These are phyloP conservation scores for Apiotrichum montevideense DNA, from an alignment of 1,284 basidiomycete species.

Conservation along the genomic window DNA sequence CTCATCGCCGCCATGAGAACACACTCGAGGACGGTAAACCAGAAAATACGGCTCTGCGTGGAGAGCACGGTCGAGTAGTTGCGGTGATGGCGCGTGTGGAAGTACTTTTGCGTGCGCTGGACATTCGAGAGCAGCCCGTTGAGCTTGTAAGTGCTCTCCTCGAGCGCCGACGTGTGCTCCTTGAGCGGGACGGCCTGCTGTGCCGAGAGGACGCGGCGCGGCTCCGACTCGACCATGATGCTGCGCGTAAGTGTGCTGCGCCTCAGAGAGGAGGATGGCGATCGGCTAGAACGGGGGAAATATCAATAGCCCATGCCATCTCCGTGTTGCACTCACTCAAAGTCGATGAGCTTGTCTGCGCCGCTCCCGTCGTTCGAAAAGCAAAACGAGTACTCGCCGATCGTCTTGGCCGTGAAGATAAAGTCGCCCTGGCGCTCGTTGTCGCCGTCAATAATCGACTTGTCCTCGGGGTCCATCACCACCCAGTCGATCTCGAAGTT, in stretches of 20 bases:
- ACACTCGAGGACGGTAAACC: conserved; percentile 78
- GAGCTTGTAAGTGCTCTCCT: conserved; percentile 87
- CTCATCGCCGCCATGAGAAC: conserved; percentile 74
- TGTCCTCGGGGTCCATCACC: conserved; percentile 82
- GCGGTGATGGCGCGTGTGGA: conserved; percentile 41
- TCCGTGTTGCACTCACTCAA: conserved; percentile 54
- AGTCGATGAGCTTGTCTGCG: conserved; percentile 87
- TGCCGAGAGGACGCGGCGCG: conserved; percentile 70
- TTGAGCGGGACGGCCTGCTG: conserved; percentile 58
- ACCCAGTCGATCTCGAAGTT: conserved; percentile 95
- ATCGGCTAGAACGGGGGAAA: background rate
- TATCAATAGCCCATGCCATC: background rate
- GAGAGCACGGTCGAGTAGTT: conserved; percentile 38
- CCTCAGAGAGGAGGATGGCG: no score
- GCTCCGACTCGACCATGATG: conserved; percentile 95
- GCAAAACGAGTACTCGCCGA: conserved; percentile 97
- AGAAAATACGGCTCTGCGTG: conserved; percentile 60
- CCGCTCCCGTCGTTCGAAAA: conserved; percentile 94
- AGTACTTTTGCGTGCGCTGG: conserved; percentile 81
- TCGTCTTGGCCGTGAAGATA: conserved; percentile 83
- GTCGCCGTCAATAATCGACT: conserved; percentile 74
- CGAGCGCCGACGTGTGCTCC: conserved; percentile 82
- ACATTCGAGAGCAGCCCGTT: conserved; percentile 78
- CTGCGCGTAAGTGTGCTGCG: conserved; percentile 17
- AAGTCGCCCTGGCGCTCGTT: conserved; percentile 93